These are phyloP conservation scores for Hansenula sp. DNA, from an alignment of 1,139 yeast species.

Conservation along the genomic window DNA sequence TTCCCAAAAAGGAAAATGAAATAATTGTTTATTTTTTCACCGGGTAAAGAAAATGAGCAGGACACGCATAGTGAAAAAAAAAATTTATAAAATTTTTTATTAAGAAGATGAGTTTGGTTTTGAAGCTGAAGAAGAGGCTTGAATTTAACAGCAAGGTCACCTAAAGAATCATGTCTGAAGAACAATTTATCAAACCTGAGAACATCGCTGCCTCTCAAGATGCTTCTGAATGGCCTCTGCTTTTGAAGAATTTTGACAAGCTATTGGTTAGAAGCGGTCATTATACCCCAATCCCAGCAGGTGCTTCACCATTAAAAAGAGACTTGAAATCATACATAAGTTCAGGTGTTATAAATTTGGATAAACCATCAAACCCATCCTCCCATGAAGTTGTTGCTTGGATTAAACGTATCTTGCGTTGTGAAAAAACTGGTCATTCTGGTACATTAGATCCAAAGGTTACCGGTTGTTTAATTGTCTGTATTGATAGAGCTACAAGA, in stretches of 20 bases:
- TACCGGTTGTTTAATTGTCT: conserved; percentile 95
- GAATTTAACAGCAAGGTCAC: background rate
- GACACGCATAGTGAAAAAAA: conserved; percentile 1
- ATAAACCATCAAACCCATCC: conserved; percentile 96
- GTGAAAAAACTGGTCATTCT: conserved; percentile 97
- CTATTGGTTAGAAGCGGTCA: conserved; percentile 92
- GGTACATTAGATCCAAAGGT: conserved; percentile 99
- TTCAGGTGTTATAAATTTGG: conserved; percentile 94
- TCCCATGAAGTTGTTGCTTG: conserved; percentile 99
- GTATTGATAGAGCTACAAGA: conserved; percentile 97
- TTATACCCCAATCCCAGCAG: conserved; percentile 95
- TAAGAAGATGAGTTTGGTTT: background rate
- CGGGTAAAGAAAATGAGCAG: background rate
- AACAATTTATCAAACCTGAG: conserved; percentile 87
- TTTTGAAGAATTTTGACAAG: conserved; percentile 91
- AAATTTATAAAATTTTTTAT: background rate
- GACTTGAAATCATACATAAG: conserved; percentile 86
- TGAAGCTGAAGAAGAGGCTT: background rate
- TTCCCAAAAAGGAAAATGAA: conserved; percentile 1
- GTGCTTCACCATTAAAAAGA: conserved; percentile 92
- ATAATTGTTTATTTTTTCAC: background rate
- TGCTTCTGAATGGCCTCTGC: conserved; percentile 93
- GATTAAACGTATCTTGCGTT: conserved; percentile 93
- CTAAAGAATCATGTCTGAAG: conserved; percentile 46
- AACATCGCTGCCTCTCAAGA: conserved; percentile 73